Evolutionary conservation across 441 rosid species (phyloP).

Genomic region (Gossypium trilobum): DNA sequence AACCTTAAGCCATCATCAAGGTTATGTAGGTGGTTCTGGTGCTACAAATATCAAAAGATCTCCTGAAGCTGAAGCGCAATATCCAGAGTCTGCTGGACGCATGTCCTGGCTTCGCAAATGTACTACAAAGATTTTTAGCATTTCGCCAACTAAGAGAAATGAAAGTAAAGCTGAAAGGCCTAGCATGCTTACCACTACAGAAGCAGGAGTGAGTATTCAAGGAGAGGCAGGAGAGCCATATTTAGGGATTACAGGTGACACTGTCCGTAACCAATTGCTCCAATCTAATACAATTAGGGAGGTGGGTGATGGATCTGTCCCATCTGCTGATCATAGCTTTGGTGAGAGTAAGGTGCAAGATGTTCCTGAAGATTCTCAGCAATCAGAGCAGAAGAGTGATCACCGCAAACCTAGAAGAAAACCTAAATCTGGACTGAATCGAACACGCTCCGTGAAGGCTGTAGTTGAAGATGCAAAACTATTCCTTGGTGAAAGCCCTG

Average conservation of each 20-base stretch:
- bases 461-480: conserved; percentile 53
- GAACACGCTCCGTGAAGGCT: conserved; percentile 40
- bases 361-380: conserved; percentile 46
- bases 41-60: conserved; percentile 28
- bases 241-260: conserved; percentile 19
- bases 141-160: conserved; percentile 46
- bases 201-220: conserved; percentile 24
- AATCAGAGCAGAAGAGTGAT: conserved; percentile 37
- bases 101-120: conserved; percentile 57
- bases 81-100: conserved; percentile 39
- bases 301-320: conserved; percentile 27
- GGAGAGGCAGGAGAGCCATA: conserved; percentile 26
- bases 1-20: conserved; percentile 27
- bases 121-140: conserved; percentile 49
- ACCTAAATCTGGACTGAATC: conserved; percentile 40
- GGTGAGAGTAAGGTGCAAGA: conserved; percentile 39
- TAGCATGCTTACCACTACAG: conserved; percentile 15
- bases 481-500: conserved; percentile 35
- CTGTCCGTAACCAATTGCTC: conserved; percentile 22
- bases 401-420: conserved; percentile 38
- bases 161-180: conserved; percentile 21
- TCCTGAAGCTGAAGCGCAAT: conserved; percentile 24
- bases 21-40: conserved; percentile 24
- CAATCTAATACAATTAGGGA: conserved; percentile 28
- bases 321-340: conserved; percentile 50